These are phyloP conservation scores for Erysimum cheiri DNA, from an alignment of 441 rosid genomes.

Conservation along the genomic window DNA sequence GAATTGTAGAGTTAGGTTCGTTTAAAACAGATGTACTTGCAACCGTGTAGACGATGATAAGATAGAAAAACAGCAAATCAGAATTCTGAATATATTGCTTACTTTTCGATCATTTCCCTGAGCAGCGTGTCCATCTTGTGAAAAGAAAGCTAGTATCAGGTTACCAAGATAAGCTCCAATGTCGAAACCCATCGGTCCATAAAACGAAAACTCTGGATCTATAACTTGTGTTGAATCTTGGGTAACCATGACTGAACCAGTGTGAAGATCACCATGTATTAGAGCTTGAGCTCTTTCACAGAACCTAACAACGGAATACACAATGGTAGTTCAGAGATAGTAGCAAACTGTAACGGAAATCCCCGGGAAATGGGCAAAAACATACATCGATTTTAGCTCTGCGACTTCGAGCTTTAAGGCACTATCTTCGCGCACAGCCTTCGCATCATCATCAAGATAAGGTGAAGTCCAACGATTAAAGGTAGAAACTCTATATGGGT, in stretches of 20 bases:
- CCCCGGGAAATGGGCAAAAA: neutral
- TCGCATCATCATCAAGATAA: slow-evolving; percentile 79
- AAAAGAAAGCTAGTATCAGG: slow-evolving; percentile 84
- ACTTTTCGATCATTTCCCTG: slow-evolving; percentile 71
- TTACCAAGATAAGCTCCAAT: slow-evolving; percentile 90
- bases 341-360: neutral
- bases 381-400: slow-evolving; percentile 85
- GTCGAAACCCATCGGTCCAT: slow-evolving; percentile 91
- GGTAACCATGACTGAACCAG: slow-evolving; percentile 92
- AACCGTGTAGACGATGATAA: slow-evolving; percentile 1
- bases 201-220: slow-evolving; percentile 91
- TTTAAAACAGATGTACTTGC: neutral
- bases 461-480: slow-evolving; percentile 85
- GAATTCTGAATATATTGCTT: slow-evolving; percentile 23
- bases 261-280: slow-evolving; percentile 95
- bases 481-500: slow-evolving; percentile 77
- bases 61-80: neutral
- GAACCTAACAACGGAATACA: slow-evolving; percentile 58
- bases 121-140: slow-evolving; percentile 87
- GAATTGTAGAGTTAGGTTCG: slow-evolving; percentile 28
- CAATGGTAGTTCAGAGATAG: slow-evolving; percentile 19
- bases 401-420: slow-evolving; percentile 77
- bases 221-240: slow-evolving; percentile 82
- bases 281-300: slow-evolving; percentile 92
- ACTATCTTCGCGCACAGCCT: slow-evolving; percentile 74